Evolutionary conservation across 129 eudicot genomes (phyloP).

Genomic region (Centella asiatica): DNA sequence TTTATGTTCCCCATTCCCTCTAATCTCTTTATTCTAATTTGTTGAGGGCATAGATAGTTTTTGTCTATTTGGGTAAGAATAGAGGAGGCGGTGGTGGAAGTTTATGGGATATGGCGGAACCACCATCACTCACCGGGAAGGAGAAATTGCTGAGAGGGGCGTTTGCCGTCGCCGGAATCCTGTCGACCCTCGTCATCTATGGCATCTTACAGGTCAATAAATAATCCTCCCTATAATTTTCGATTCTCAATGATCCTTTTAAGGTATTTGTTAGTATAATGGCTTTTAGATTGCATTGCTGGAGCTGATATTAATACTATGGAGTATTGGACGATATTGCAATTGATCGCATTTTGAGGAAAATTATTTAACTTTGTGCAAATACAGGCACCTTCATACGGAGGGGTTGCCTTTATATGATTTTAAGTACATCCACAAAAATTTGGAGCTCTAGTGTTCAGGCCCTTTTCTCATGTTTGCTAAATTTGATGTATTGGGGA

Average conservation of each 20-base stretch:
- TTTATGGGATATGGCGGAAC: slow-evolving; percentile 54
- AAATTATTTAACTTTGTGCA: too few species aligned
- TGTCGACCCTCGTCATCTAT: slow-evolving; percentile 84
- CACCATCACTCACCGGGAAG: slow-evolving; percentile 32
- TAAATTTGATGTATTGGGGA: neutral
- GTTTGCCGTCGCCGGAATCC: slow-evolving; percentile 79
- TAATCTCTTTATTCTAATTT: too few species aligned
- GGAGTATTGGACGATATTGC: too few species aligned
- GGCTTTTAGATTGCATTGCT: too few species aligned
- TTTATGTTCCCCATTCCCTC: too few species aligned
- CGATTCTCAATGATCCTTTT: neutral
- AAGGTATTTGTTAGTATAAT: neutral
- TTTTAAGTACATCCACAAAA: neutral
- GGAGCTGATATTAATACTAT: too few species aligned
- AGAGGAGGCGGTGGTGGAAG: slow-evolving; percentile 17
- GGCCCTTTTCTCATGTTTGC: neutral
- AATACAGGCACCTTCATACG: too few species aligned
- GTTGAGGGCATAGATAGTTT: neutral
- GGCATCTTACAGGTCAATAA: slow-evolving; percentile 81
- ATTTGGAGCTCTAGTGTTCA: neutral
- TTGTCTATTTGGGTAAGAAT: neutral
- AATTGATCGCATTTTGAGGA: too few species aligned
- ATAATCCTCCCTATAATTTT: neutral
- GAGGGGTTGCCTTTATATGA: neutral
- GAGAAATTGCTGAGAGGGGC: slow-evolving; percentile 52